Base-by-base conservation (phyloP, 139 green algal genomes). In the Pseudopediastrum boryanum region DNA sequence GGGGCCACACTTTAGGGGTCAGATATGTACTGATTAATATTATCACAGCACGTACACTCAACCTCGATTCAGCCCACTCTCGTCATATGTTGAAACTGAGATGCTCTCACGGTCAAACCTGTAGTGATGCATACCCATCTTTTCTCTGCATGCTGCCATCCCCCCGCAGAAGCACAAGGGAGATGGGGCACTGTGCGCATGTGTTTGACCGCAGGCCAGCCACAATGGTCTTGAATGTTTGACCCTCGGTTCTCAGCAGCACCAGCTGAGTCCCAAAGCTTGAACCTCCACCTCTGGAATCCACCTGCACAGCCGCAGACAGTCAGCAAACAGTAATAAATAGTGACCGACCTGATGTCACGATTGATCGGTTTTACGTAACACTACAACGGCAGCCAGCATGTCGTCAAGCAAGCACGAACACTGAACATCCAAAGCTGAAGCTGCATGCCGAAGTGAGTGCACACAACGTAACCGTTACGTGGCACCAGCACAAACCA, bases 171-270 rank as follows among this genome's bases (percentile, higher is more conserved):
- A 84, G 31, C 31, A 84, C 79, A 51, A 84, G 50, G n/a, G 58
- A 48, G 39, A 84, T 72, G 35, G 9, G 35, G 64, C 79, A 84
- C 51, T 84, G 78, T 27, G 64, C 42, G 56, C 71, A 80, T 25
- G 63, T 84, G 52, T 80, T 80, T n/a, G 79, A 84, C 23, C 79
- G 56, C 25, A 85, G 77, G 50, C 72, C 80, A 43, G 80, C 80
- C 25, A 44, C 16, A 42, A 85, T 65, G 2, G 72, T 81, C 21
- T 68, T 81, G 80, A 85, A 85, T 8, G 12, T 56, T 56, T 81
- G 51, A 1, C 80, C 71, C 0, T 12, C 43, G 10, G 72, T 73
- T 0, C 16, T 12, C 31, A 85, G 33, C 72, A 85, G 54, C 43
- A 85, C 64, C 23, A 61, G 36, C 35, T 61, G 42, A 0, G 38